phyloP scores from a whole-genome alignment of 768 basidiomycete species.

The Chiua virens region DNA sequence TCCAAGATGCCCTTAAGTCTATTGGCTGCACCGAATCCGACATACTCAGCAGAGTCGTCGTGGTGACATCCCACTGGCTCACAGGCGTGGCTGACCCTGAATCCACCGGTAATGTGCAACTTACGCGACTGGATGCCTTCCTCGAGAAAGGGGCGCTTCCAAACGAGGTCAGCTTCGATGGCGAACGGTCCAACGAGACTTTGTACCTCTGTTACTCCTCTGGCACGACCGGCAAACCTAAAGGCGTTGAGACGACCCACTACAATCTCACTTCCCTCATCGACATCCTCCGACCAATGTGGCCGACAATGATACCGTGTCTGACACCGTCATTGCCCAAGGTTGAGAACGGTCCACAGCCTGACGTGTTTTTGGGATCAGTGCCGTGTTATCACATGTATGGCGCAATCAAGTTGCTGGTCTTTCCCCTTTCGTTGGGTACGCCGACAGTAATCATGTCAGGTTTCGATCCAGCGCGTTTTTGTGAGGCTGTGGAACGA shows the following conservation, averaged over 20 bases:
- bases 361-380: conserved; percentile 59
- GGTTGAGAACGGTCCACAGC: background rate
- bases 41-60: conserved; percentile 53
- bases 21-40: conserved; percentile 48
- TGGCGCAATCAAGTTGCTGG: conserved; percentile 60
- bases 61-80: conserved; percentile 52
- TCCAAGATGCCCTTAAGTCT: conserved; percentile 54
- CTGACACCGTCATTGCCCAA: conserved; percentile 27
- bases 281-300: conserved; percentile 46
- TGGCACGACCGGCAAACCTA: conserved; percentile 80
- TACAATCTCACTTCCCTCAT: conserved; percentile 64
- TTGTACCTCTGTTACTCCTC: conserved; percentile 60
- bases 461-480: conserved; percentile 69
- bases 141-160: conserved; percentile 47
- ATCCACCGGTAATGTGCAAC: conserved; percentile 33
- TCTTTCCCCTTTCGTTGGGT: conserved; percentile 53
- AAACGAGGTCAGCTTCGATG: conserved; percentile 57
- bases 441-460: conserved; percentile 56
- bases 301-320: conserved; percentile 35
- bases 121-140: conserved; percentile 48
- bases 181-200: conserved; percentile 54
- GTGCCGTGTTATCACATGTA: conserved; percentile 62
- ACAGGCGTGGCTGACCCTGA: conserved; percentile 30
- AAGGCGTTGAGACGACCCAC: conserved; percentile 70
- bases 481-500: conserved; percentile 63